Base-by-base conservation (phyloP, 2,329 filamentous ascomycete species). In the Botrytis porri region DNA sequence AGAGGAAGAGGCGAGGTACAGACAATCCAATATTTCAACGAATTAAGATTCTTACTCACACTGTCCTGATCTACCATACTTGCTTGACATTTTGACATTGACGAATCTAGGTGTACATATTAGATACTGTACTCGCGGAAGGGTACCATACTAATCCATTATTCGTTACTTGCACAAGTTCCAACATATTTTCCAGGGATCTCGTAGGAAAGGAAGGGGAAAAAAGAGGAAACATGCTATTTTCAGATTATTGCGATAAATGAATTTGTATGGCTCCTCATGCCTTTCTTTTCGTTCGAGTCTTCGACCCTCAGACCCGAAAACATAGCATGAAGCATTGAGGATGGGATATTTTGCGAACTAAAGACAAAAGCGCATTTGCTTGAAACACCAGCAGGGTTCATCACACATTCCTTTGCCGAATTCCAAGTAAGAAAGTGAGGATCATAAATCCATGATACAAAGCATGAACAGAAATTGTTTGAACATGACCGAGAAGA, bases 381-480 rank as follows among this genome's bases (percentile, higher is more conserved):
- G 22, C 65, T 69, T 69, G 65, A 69, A 69, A 64, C 61, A 59
- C 65, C 51, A 43, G 29, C 51, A 6, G 51, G 51, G 51, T 57
- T 29, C n/a, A 29, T 39, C 25, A 29, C 45, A 29, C 65, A 69
- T 10, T 18, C n/a, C 29, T 29, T 39, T 67, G 22, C 25, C 51
- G 18, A 9, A 29, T 32, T 18, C 7, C 64, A 32, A 39, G 64
- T 39, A 22, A 54, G 3, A 57, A 32, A 45, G 32, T 14, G 32
- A 66, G 16, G 16, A 39, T 3, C 32, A 29, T 41, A 48, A 67
- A 57, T 41, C 65, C 45, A 41, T 67, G 65, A 67, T 67, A 67
- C 65, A 67, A 41, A 67, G 48, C 48, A 57, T 41, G 35, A 57
- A 57, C 20, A 16, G 65, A 41, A 41, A 32, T 41, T 32, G 65